Evolutionary conservation across 2,329 filamentous ascomycete species (phyloP), one percentile per base, ranked within the genome.

Genomic region (Penicillium sp.): DNA sequence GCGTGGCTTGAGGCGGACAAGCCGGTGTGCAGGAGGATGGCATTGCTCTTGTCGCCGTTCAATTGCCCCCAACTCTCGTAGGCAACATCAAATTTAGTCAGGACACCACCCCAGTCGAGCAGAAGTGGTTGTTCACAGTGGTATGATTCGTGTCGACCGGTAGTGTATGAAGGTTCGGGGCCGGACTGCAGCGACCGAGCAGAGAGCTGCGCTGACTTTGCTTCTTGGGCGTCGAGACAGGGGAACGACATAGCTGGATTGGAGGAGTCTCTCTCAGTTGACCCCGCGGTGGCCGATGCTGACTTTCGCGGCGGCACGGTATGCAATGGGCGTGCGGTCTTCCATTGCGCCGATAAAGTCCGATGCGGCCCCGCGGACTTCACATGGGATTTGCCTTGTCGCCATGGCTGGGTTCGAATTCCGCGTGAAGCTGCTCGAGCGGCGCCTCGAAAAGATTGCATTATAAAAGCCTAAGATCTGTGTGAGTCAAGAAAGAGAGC

Each of bases 1-100:
- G 94, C 94, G 77, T 99, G 94, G 57, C 93, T 97, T 7, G 93
- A 97, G n/a, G 94, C 94, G 0, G 93, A 97, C 6, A 99, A 82
- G 9, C 94, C 94, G 0, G 94, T 99, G 73, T 97, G 92, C 2
- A 99, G 79, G 9, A 99, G 82, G 61, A 99, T 94, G 4, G 88
- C 92, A 74, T 99, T 99, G 71, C 86, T 91, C 75, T 84, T 89
- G 75, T 92, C 87, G 19, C 81, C 77, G 70, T 96, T 96, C 72
- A 96, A 79, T 35, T 79, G 78, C 3, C 93, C 93, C 93, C 93
- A 97, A 0, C 90, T 89, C 75, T 97, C 93, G 75, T 96, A 97
- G 21, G 93, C 93, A 59, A 97, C 56, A 12, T 92, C 86, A 71
- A 96, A 97, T 67, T 92, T 87, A 17, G 89, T 90, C 37, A 99